A percentile compares a stretch with the other conserved stretches of the same genome.
These are phyloP conservation scores for Anisodus tanguticus DNA, from an alignment of 257 asterid genomes.

Conservation along the genomic window DNA sequence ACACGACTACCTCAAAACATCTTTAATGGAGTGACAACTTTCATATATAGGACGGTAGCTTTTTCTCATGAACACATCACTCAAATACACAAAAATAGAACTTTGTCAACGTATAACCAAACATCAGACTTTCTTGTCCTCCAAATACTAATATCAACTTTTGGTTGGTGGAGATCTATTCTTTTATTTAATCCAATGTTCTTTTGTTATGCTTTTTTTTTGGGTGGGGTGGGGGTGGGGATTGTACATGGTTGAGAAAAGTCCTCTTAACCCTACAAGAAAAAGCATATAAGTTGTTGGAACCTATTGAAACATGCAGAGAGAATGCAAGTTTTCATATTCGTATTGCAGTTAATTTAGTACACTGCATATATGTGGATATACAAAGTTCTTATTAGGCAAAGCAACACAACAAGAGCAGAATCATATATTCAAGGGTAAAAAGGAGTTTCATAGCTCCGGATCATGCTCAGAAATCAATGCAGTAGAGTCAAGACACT, in stretches of 20 bases:
- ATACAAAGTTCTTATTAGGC: background rate
- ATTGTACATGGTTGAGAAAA: background rate
- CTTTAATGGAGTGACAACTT: background rate
- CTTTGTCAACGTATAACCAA: background rate
- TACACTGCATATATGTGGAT: background rate
- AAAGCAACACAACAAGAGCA: background rate
- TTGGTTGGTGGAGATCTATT: background rate
- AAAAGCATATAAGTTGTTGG: background rate
- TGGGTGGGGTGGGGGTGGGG: background rate
- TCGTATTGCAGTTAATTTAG: background rate
- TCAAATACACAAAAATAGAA: background rate
- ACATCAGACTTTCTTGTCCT: slow-evolving; percentile 15
- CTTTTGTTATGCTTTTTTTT: too few species aligned
- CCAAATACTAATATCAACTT: background rate
- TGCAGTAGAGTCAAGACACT: slow-evolving; percentile 2
- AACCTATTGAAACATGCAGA: background rate
- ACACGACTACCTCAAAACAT: background rate
- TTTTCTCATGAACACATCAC: background rate
- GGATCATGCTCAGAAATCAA: slow-evolving; percentile 6
- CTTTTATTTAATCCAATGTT: too few species aligned
- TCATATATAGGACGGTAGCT: background rate
- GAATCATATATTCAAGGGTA: slow-evolving; percentile 3
- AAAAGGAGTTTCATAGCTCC: background rate
- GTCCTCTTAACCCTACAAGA: background rate
- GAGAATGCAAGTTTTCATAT: background rate